Evolutionary conservation across 495 filamentous ascomycete species (phyloP), one percentile per base, ranked within the genome.

Genomic region (Collariella sp.): DNA sequence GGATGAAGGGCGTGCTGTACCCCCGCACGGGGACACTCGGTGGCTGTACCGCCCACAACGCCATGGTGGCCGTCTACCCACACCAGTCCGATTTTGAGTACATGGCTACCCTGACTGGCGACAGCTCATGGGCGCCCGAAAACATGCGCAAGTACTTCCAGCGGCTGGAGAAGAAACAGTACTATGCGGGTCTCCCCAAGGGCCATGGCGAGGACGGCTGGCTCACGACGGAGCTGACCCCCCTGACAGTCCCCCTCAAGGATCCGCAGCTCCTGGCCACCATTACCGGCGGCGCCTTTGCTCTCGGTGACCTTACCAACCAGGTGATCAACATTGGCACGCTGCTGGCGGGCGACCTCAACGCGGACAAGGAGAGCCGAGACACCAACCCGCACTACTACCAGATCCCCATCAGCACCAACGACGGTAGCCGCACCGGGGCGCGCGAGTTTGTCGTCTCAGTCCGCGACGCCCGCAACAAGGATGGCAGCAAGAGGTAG

Each of bases 191-290:
- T 7, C 60, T 67, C 1, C 48, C 45, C 24, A 47, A 60, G 0
- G 79, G 77, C 26, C 83, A 85, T 61, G 83, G 83, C n/a, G 75
- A 69, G 47, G 62, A 73, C 36, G 82, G 83, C 19, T 87, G 78
- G 78, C 63, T 85, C 18, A 51, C 62, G 16, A 80, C 75, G 1
- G 73, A 75, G 22, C 57, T 72, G 6, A 72, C 79, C 0, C 73
- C 76, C 5, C 52, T 79, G 4, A 70, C 60, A 15, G 61, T 82
- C 34, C 71, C 77, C 2, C 59, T 79, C 11, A 52, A 72, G 33
- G 80, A 85, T 35, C 61, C 72, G 0, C 79, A 79, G 52, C 64
- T 85, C 5, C 58, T 82, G 7, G 73, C 69, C 43, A 34, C 79
- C 23, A 56, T 81, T 2, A 59, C 73, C 0, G 76, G 74, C 2